Conservation (phyloP, 2,329 filamentous ascomycete genomes). For the Colletotrichum sp. region DNA sequence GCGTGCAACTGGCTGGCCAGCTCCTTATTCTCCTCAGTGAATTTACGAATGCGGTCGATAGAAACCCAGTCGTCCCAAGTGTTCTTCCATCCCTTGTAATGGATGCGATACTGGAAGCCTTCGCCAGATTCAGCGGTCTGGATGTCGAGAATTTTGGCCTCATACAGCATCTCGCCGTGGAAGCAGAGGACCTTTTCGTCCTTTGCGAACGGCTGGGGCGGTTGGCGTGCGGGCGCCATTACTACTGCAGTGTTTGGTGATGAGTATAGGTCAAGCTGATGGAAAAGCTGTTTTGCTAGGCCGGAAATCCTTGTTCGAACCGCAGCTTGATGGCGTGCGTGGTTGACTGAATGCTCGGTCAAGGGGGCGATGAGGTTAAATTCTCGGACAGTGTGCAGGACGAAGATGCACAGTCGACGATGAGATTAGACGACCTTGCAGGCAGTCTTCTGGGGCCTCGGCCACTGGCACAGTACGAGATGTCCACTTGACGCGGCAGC, state of each 20-base stretch:
- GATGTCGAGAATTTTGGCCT: conserved; percentile 91
- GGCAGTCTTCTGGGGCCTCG: not conserved
- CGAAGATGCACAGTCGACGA: not conserved
- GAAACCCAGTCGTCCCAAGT: conserved; percentile 99
- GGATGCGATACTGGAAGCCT: conserved; percentile 85
- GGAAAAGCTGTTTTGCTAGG: not conserved
- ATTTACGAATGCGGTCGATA: conserved; percentile 90
- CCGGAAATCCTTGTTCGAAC: not conserved
- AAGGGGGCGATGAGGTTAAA: conserved; percentile 19
- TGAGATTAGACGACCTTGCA: not conserved
- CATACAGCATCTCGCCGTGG: conserved; percentile 95
- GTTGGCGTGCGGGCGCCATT: conserved; percentile 48
- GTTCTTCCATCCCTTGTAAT: conserved; percentile 99
- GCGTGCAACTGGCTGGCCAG: conserved; percentile 76
- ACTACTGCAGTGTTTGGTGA: not conserved
- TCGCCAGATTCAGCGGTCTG: conserved; percentile 71
- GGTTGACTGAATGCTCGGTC: not conserved
- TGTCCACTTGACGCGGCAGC: not conserved
- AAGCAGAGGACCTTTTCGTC: conserved; percentile 97
- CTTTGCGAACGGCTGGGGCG: conserved; percentile 59
- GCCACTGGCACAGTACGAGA: not conserved
- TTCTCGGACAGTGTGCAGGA: conserved; percentile 17
- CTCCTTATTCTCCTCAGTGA: conserved; percentile 93
- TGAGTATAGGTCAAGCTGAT: not conserved
- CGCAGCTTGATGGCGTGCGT: not conserved